Evolutionary conservation across 805 yeast genomes (phyloP).

Genomic region (Monosporozyma aquatica): DNA sequence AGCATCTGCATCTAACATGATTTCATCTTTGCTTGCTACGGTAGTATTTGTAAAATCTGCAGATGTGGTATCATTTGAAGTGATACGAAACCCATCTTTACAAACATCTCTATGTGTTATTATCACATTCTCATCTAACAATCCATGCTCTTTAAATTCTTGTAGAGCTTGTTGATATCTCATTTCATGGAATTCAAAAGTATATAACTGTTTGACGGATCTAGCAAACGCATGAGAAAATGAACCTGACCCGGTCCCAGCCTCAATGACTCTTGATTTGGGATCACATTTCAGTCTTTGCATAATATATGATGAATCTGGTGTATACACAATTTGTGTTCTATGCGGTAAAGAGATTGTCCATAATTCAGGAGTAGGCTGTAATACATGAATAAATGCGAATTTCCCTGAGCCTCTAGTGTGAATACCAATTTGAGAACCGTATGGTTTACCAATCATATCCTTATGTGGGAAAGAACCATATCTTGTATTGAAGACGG

Average conservation of each 20-base stretch:
- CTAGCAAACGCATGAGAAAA: conserved; percentile 90
- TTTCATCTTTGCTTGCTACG: conserved; percentile 19
- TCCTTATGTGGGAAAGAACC: conserved; percentile 80
- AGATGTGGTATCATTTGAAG: conserved; percentile 22
- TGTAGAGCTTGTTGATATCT: conserved; percentile 67
- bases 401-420: conserved; percentile 44
- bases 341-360: conserved; percentile 91
- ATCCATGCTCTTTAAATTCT: conserved; percentile 70
- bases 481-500: conserved; percentile 69
- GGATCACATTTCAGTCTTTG: conserved; percentile 69
- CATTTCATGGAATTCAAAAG: conserved; percentile 86
- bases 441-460: conserved; percentile 76
- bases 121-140: conserved; percentile 42
- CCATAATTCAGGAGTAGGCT: conserved; percentile 96
- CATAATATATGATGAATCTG: conserved; percentile 84
- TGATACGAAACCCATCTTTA: conserved; percentile 64
- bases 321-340: conserved; percentile 95
- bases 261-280: conserved; percentile 79
- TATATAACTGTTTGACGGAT: conserved; percentile 67
- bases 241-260: conserved; percentile 97
- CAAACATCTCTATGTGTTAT: conserved; percentile 92
- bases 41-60: conserved; percentile 13
- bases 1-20: conserved; percentile 50
- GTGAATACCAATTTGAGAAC: conserved; percentile 70
- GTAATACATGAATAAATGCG: conserved; percentile 80